A percentile compares a stretch with the other conserved stretches of the same genome.
These are phyloP conservation scores for Lodderomyces jiufengensis DNA, from an alignment of 1,139 yeast genomes.

Conservation along the genomic window DNA sequence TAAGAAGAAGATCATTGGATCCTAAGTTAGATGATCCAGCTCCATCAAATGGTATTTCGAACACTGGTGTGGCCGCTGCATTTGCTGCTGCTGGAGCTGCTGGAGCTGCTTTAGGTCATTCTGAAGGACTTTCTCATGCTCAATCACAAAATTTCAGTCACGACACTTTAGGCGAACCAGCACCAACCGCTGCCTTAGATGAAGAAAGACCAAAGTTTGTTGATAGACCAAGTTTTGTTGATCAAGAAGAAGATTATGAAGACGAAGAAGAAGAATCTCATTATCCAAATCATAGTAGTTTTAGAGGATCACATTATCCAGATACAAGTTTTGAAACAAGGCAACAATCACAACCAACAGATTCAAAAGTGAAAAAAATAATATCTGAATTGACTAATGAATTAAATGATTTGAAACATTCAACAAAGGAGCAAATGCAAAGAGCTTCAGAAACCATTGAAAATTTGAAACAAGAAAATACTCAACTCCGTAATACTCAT, in stretches of 20 bases:
- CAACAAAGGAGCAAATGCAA: slow-evolving; percentile 50
- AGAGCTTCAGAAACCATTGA: slow-evolving; percentile 50
- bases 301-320: neutral
- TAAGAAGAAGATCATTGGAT: slow-evolving; percentile 14
- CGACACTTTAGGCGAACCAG: neutral
- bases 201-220: neutral
- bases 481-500: slow-evolving; percentile 20
- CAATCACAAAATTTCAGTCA: no score
- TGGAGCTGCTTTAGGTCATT: slow-evolving; percentile 13
- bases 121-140: slow-evolving; percentile 2
- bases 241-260: neutral
- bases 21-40: slow-evolving; percentile 9
- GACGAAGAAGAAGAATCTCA: slow-evolving; percentile 1
- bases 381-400: slow-evolving; percentile 47
- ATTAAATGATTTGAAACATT: slow-evolving; percentile 39
- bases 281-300: neutral
- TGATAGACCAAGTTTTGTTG: slow-evolving; percentile 1
- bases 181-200: neutral
- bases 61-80: slow-evolving; percentile 8
- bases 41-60: slow-evolving; percentile 2
- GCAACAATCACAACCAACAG: slow-evolving; percentile 1
- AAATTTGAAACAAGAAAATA: slow-evolving; percentile 45
- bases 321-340: neutral
- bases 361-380: slow-evolving; percentile 26
- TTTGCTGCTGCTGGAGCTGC: slow-evolving; percentile 14